Evolutionary conservation across 768 basidiomycete genomes (phyloP).

Genomic region (Podaxis sp.): DNA sequence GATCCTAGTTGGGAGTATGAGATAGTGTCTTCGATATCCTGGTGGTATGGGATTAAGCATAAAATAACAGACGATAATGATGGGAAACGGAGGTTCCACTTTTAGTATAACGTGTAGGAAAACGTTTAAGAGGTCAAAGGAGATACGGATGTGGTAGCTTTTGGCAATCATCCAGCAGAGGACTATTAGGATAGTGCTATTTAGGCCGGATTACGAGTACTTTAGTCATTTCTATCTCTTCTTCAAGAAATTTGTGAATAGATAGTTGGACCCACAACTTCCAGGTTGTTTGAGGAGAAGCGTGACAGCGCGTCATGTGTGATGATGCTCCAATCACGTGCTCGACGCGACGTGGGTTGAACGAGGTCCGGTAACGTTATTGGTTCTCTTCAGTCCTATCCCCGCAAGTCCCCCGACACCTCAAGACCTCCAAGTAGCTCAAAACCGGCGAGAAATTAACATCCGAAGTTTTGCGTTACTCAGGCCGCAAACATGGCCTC

Average conservation of each 20-base stretch:
- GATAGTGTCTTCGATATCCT: background rate
- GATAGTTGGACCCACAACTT: no score
- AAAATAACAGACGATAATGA: background rate
- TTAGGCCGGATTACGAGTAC: no score
- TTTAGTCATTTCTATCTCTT: no score
- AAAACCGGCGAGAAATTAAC: background rate
- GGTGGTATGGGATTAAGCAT: background rate
- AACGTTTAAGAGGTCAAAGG: background rate
- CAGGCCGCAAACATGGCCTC: constrained; percentile 19
- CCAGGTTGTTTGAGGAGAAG: no score
- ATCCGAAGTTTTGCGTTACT: background rate
- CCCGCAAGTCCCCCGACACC: background rate
- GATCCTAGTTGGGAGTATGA: constrained; percentile 15
- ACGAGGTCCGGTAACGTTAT: background rate
- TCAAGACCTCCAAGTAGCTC: background rate
- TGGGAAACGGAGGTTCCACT: background rate
- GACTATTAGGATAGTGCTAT: no score
- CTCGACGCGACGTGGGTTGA: constrained; percentile 15
- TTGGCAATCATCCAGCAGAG: no score
- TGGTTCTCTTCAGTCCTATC: background rate
- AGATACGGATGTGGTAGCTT: no score
- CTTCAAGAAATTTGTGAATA: no score
- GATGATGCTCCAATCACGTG: constrained; percentile 15
- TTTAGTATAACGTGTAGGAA: background rate
- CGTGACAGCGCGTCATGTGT: background rate